A percentile compares a stretch with the other conserved stretches of the same genome.
phyloP scores from a whole-genome alignment of 306 rosid species.

The Notholithocarpus densiflorus region DNA sequence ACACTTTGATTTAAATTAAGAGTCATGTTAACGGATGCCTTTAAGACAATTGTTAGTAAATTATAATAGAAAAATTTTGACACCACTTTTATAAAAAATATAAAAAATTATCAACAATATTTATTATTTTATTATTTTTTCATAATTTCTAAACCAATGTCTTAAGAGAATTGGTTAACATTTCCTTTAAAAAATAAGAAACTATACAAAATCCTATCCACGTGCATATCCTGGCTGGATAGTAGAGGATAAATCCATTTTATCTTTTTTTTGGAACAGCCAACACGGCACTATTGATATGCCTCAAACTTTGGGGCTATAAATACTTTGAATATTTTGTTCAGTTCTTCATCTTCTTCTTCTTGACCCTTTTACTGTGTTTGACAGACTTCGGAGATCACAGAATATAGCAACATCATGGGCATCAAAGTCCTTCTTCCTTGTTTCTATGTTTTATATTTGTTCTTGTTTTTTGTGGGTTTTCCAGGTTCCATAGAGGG shows the following conservation, averaged over 20 bases:
- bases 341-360: neutral
- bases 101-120: no score
- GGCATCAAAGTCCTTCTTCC: neutral
- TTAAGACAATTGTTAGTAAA: fast-evolving
- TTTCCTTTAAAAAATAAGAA: no score
- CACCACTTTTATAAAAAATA: fast-evolving
- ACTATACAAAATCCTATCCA: no score
- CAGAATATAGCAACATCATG: slow-evolving; percentile 18
- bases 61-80: fast-evolving
- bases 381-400: neutral
- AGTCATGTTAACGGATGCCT: fast-evolving
- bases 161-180: no score
- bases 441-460: neutral
- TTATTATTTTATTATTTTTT: no score
- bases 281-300: neutral
- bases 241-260: no score
- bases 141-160: no score
- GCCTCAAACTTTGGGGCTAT: neutral
- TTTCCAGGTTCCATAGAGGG: slow-evolving; percentile 28
- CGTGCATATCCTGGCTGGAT: no score
- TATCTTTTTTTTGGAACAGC: no score
- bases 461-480: slow-evolving; percentile 22
- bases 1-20: no score
- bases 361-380: neutral
- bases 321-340: neutral